A percentile compares a stretch with the other conserved stretches of the same genome.
phyloP scores from a whole-genome alignment of 768 basidiomycete genomes.

The Psilocybe azurescens region DNA sequence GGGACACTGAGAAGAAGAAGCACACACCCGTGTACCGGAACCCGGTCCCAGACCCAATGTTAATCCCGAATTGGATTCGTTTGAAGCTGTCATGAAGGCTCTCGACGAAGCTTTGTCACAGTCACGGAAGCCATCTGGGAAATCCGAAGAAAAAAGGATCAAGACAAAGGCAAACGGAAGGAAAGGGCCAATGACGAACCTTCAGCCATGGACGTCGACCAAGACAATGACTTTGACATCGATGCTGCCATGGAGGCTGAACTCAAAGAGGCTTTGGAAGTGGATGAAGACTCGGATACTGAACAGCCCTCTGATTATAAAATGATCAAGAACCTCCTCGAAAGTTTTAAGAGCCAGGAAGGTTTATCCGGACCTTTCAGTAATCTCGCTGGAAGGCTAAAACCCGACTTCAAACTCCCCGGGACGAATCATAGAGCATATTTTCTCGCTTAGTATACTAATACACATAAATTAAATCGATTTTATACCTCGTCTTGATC shows the following conservation, averaged over 20 bases:
- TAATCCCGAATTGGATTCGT: slow-evolving; percentile 85
- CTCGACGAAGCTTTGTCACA: slow-evolving; percentile 84
- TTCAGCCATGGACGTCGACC: slow-evolving; percentile 30
- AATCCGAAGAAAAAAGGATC: slow-evolving; percentile 21
- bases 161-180: slow-evolving; percentile 54
- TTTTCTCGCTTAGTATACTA: too few species aligned
- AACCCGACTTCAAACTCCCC: slow-evolving; percentile 73
- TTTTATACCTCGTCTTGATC: too few species aligned
- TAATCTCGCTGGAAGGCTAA: slow-evolving; percentile 84
- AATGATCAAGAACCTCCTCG: slow-evolving; percentile 95
- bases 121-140: slow-evolving; percentile 7
- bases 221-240: slow-evolving; percentile 64
- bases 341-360: slow-evolving; percentile 92
- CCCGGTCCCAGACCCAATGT: slow-evolving; percentile 43
- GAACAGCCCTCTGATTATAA: slow-evolving; percentile 76
- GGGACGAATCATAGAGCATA: slow-evolving; percentile 56
- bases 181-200: background rate
- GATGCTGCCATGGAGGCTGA: slow-evolving; percentile 93
- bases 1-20: too few species aligned
- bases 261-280: slow-evolving; percentile 64
- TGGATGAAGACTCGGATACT: slow-evolving; percentile 54
- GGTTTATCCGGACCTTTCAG: slow-evolving; percentile 92
- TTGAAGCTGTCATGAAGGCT: slow-evolving; percentile 95
- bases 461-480: too few species aligned
- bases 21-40: slow-evolving; percentile 24